A percentile compares a stretch with the other conserved stretches of the same genome.
Evolutionary conservation across 2,329 filamentous ascomycete species (phyloP).

Genomic region (Fusarium udum): DNA sequence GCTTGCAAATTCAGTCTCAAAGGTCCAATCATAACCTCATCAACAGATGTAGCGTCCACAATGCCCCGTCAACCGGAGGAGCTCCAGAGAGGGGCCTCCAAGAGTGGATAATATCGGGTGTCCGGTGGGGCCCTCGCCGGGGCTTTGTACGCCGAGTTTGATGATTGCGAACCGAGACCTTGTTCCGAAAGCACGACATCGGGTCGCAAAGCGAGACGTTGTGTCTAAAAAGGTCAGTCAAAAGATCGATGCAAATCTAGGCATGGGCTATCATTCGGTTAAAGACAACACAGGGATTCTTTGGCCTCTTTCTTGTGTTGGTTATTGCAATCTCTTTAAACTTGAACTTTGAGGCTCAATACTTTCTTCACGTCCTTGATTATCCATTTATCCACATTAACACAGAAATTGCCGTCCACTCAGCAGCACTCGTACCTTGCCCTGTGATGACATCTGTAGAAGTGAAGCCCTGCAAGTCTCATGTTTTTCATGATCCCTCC

Average conservation of each 20-base stretch:
- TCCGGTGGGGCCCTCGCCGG: constrained; percentile 19
- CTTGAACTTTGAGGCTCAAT: background rate
- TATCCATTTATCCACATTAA: constrained; percentile 8
- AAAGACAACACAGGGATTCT: background rate
- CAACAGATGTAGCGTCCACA: constrained; percentile 7
- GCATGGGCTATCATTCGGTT: background rate
- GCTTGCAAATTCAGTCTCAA: constrained; percentile 9
- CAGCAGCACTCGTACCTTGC: constrained; percentile 14
- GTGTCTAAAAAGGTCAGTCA: background rate
- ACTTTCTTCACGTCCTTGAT: background rate
- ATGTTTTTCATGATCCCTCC: background rate
- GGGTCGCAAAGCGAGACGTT: constrained; percentile 3
- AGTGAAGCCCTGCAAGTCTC: background rate
- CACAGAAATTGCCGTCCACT: constrained; percentile 11
- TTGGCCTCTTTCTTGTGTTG: constrained; percentile 17
- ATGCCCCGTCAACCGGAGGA: constrained; percentile 33
- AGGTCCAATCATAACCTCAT: constrained; percentile 18
- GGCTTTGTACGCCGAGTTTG: constrained; percentile 19
- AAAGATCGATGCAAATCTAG: background rate
- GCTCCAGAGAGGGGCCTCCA: constrained; percentile 20
- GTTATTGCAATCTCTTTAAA: constrained; percentile 14
- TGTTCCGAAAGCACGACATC: constrained; percentile 28
- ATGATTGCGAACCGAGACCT: constrained; percentile 31
- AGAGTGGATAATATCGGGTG: constrained; percentile 31
- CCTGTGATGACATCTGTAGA: background rate